Evolutionary conservation across 2,329 filamentous ascomycete species (phyloP).

Genomic region (Juglanconis juglandina): DNA sequence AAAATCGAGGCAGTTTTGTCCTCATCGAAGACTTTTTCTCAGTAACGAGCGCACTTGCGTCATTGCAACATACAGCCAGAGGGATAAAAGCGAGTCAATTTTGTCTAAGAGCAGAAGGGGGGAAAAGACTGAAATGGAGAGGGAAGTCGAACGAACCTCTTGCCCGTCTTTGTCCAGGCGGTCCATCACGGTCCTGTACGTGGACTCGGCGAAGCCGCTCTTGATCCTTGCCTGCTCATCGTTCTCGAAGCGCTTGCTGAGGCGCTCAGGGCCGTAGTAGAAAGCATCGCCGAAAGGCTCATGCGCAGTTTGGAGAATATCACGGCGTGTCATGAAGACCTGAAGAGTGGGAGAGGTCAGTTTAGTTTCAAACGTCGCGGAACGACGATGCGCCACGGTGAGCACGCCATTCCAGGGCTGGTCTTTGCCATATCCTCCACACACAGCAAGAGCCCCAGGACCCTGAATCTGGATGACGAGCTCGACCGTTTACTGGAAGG

Average conservation of each 20-base stretch:
- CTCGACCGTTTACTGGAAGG: conserved; percentile 4
- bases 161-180: conserved; percentile 67
- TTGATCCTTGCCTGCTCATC: conserved; percentile 54
- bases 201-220: conserved; percentile 67
- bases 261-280: conserved; percentile 88
- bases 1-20: background rate
- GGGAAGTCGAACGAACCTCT: conserved; percentile 56
- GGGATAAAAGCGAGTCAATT: background rate
- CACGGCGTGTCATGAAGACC: conserved; percentile 94
- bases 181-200: conserved; percentile 75
- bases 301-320: conserved; percentile 79
- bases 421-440: conserved; percentile 7
- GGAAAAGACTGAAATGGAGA: conserved; percentile 19
- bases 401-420: conserved; percentile 17
- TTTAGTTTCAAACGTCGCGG: background rate
- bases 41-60: conserved; percentile 5
- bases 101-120: background rate
- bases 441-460: background rate
- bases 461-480: conserved; percentile 6
- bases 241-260: conserved; percentile 73
- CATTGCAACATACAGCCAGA: background rate
- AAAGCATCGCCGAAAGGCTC: conserved; percentile 97
- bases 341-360: conserved; percentile 31
- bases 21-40: background rate
- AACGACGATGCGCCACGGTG: conserved; percentile 4